These are phyloP conservation scores for Fusarium verticillioides DNA, from an alignment of 2,329 filamentous ascomycete genomes.

Conservation along the genomic window DNA sequence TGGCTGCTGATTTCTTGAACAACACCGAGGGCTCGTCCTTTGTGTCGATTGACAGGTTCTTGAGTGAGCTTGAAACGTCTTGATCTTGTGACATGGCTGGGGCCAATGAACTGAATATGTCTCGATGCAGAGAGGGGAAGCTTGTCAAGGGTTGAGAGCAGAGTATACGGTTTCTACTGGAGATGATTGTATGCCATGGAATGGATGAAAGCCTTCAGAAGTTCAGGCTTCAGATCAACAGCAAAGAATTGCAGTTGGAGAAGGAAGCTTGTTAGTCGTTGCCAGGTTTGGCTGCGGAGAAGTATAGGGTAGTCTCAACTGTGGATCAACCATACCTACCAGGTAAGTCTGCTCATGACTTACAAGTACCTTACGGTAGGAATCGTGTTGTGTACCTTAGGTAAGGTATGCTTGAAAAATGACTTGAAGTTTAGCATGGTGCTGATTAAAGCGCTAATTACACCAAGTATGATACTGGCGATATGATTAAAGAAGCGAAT, in stretches of 20 bases:
- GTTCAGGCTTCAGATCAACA: neutral
- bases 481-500: neutral
- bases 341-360: neutral
- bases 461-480: fast-evolving
- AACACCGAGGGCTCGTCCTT: conserved; percentile 28
- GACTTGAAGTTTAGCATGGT: fast-evolving
- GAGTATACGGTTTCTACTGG: neutral
- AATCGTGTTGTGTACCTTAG: neutral
- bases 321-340: neutral
- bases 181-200: neutral
- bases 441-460: too few species aligned
- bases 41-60: conserved; percentile 47
- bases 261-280: neutral
- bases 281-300: conserved; percentile 30
- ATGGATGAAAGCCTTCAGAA: neutral
- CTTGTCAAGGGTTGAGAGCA: neutral
- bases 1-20: conserved; percentile 40
- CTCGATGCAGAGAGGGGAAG: neutral
- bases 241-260: conserved; percentile 4
- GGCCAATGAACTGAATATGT: neutral
- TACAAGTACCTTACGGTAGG: neutral
- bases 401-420: neutral
- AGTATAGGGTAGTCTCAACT: conserved; percentile 17
- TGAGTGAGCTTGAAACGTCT: conserved; percentile 46
- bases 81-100: conserved; percentile 39